These are phyloP conservation scores for Purshia tridentata DNA, from an alignment of 306 rosid species.

Conservation along the genomic window DNA sequence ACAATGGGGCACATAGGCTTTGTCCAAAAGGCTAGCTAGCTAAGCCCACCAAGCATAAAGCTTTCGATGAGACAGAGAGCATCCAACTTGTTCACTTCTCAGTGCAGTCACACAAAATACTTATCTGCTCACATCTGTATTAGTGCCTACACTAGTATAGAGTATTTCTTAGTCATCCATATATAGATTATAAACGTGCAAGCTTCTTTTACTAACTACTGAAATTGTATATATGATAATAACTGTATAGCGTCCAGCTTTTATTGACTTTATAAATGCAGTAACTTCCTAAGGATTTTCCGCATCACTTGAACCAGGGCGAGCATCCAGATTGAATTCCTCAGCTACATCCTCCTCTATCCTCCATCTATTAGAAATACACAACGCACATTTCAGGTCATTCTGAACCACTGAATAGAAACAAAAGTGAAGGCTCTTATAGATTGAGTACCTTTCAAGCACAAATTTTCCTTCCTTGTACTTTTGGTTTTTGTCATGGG, in stretches of 20 bases:
- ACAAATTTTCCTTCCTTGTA: slow-evolving; percentile 89
- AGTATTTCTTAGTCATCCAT: too few species aligned
- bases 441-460: slow-evolving; percentile 58
- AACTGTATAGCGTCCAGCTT: slow-evolving; percentile 30
- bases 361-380: slow-evolving; percentile 45
- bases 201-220: background rate
- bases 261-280: slow-evolving; percentile 17
- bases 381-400: slow-evolving; percentile 8
- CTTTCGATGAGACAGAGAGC: background rate
- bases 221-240: background rate
- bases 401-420: background rate
- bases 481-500: slow-evolving; percentile 65
- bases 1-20: too few species aligned
- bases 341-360: slow-evolving; percentile 54
- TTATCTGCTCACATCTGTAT: too few species aligned
- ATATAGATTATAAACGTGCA: background rate
- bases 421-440: slow-evolving; percentile 17
- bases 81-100: too few species aligned
- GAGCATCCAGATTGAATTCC: slow-evolving; percentile 58
- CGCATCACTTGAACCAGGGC: slow-evolving; percentile 60
- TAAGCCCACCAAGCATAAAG: background rate
- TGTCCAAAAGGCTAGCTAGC: too few species aligned
- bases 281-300: slow-evolving; percentile 53
- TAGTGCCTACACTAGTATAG: too few species aligned
- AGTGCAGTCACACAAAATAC: too few species aligned